A percentile compares a stretch with the other conserved stretches of the same genome.
Conservation (phyloP, 2,329 filamentous ascomycete species). For the Fusarium robinianum region DNA sequence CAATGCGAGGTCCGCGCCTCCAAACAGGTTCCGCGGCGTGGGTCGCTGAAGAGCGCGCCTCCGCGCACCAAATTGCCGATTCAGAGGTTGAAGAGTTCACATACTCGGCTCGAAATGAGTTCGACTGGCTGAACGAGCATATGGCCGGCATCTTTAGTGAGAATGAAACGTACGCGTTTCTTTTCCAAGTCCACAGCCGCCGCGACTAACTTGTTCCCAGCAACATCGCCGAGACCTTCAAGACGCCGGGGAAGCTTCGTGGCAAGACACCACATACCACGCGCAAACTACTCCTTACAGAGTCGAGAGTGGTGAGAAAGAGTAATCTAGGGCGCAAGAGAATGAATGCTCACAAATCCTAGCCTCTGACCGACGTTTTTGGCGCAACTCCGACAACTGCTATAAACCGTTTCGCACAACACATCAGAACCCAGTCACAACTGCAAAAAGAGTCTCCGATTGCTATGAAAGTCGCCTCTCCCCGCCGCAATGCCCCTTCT, state of each 20-base stretch:
- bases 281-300: conserved; percentile 62
- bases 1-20: conserved; percentile 61
- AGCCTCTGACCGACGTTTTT: conserved; percentile 66
- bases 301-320: conserved; percentile 65
- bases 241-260: conserved; percentile 82
- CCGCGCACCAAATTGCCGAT: conserved; percentile 73
- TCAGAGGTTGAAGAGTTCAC: conserved; percentile 92
- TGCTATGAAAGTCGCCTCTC: conserved; percentile 41
- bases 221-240: conserved; percentile 93
- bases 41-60: conserved; percentile 82
- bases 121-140: conserved; percentile 98
- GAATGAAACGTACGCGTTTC: conserved; percentile 71
- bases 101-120: conserved; percentile 88
- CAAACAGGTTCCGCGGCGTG: conserved; percentile 82
- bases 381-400: conserved; percentile 59
- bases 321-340: conserved; percentile 1
- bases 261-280: conserved; percentile 78
- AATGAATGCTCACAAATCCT: conserved; percentile 33
- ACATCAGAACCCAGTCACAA: conserved; percentile 55
- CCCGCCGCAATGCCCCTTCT: conserved; percentile 40
- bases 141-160: conserved; percentile 93
- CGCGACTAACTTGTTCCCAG: conserved; percentile 51
- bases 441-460: conserved; percentile 53
- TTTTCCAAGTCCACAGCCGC: conserved; percentile 2
- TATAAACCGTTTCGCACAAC: conserved; percentile 58